phyloP scores from a whole-genome alignment of 2,329 filamentous ascomycete species.

The Colletotrichum neosansevieriae region DNA sequence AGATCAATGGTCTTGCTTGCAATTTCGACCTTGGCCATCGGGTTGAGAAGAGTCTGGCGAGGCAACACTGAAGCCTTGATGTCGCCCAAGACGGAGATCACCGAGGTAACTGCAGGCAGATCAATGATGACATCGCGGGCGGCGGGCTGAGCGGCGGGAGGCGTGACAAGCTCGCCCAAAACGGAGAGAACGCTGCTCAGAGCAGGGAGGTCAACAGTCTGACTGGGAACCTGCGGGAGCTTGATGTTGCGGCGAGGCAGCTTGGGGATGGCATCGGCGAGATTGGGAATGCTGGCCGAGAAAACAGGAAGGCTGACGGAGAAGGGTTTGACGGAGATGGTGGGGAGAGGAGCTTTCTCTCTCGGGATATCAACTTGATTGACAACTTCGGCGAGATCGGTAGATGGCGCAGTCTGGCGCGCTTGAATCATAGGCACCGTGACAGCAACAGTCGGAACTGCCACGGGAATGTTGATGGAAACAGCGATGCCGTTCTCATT shows the following conservation, averaged over 20 bases:
- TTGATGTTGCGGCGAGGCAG: slow-evolving; percentile 11
- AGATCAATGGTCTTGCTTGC: not conserved
- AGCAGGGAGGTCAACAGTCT: not conserved
- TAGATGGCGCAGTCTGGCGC: too few species aligned
- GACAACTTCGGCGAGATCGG: too few species aligned
- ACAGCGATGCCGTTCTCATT: not conserved
- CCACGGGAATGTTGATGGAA: not conserved
- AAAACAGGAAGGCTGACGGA: not conserved
- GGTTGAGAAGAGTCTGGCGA: not conserved
- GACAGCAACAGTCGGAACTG: not conserved
- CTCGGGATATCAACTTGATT: too few species aligned
- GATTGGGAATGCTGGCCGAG: not conserved
- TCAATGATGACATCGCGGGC: not conserved
- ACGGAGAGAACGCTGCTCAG: slow-evolving; percentile 4
- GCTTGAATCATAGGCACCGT: too few species aligned
- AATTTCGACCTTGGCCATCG: not conserved
- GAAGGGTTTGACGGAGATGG: not conserved
- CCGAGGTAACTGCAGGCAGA: not conserved
- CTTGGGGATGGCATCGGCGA: not conserved
- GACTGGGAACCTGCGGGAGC: not conserved
- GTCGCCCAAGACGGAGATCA: not conserved
- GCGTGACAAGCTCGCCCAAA: not conserved
- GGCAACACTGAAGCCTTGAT: not conserved
- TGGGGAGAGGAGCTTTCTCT: not conserved
- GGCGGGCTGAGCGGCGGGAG: not conserved